Evolutionary conservation across 176 grass and related monocot genomes (phyloP), one percentile per base, ranked within the genome.

Genomic region (Cocos nucifera): DNA sequence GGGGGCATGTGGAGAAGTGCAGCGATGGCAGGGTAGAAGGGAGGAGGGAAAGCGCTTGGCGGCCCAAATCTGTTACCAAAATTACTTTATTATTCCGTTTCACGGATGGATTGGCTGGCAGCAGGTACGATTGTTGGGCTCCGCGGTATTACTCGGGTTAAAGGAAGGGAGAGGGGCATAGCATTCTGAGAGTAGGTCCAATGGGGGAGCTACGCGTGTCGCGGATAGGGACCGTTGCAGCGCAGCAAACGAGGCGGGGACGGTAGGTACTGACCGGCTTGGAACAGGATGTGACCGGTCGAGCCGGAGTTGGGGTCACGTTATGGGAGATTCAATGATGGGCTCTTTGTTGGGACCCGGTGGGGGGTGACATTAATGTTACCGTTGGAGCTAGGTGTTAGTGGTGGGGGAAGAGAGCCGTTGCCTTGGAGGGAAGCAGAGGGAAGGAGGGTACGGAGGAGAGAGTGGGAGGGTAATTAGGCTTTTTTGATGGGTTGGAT

Each of bases 231-330:
- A 21, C 18, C 20, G 20, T 32, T 53, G 6, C 50, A 10, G 52
- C 76, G 64, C 59, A 20, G 59, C 6, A 9, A 26, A 2, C 64
- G 28, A 71, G 3, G 19, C 3, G 30, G 8, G 35, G 1, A 27
- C 26, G 2, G 8, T 14, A 8, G 19, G 20, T 18, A 48, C 17
- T 8, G 14, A 22, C 26, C n/a, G 25, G 65, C 61, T 21, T 15
- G 44, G 53, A 60, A 59, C 67, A 23, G 57, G 76, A 79, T 70
- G 53, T 72, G 76, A 72, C 68, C 68, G 35, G 67, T 71, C 76
- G 70, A 66, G 51, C 6, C 51, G 62, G 51, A 23, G 56, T 6
- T 4, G 50, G 63, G 4, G 26, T 70, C 76, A 78, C 66, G 76
- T 78, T 67, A 71, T 30, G 5, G 63, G 49, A 9, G 7, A 9